Evolutionary conservation across 257 asterid species (phyloP).

Genomic region (Gentiana straminea): DNA sequence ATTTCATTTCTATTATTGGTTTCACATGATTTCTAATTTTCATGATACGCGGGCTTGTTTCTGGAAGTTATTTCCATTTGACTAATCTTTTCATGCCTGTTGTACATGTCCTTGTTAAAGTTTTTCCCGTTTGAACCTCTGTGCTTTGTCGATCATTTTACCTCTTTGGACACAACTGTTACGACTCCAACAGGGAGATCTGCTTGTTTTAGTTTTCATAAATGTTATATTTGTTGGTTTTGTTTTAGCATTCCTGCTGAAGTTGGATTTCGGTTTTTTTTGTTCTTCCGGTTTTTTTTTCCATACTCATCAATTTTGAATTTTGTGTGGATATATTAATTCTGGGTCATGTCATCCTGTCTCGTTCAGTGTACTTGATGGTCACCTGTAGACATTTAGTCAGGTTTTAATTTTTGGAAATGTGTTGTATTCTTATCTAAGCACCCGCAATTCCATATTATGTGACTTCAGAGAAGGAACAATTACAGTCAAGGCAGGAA

Average conservation of each 20-base stretch:
- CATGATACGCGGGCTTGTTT: too few species aligned
- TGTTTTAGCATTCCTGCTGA: not conserved
- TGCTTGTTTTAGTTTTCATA: not conserved
- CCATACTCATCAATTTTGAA: not conserved
- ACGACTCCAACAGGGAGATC: not conserved
- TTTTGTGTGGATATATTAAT: not conserved
- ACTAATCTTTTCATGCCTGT: too few species aligned
- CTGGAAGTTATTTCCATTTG: too few species aligned
- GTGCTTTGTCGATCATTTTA: not conserved
- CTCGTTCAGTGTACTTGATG: not conserved
- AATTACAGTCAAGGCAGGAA: slow-evolving; percentile 53
- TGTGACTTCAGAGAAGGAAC: slow-evolving; percentile 51
- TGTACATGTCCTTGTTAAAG: too few species aligned
- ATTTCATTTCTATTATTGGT: too few species aligned
- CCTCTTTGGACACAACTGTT: not conserved
- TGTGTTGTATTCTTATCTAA: not conserved
- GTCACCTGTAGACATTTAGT: not conserved
- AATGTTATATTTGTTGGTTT: not conserved
- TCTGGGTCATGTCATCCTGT: too few species aligned
- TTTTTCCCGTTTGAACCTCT: not conserved
- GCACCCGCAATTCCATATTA: not conserved
- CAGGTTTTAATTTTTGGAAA: too few species aligned
- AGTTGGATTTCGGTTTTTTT: not conserved
- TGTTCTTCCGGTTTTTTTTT: not conserved
- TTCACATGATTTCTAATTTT: too few species aligned